Conservation (phyloP, 306 rosid species). For the Casuarina cunninghamiana region DNA sequence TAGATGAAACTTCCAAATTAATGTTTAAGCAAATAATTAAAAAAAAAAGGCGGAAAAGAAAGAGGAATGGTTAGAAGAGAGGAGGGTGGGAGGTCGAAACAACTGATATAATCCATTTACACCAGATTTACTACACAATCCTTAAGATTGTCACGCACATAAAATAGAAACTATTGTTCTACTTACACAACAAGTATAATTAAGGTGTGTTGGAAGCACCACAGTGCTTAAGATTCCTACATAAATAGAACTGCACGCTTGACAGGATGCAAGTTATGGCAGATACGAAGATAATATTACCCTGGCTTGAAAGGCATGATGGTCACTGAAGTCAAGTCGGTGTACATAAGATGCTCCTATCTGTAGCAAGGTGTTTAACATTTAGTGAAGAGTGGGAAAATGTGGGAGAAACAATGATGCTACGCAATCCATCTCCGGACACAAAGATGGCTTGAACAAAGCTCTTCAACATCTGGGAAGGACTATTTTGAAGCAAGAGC, state of each 20-base stretch:
- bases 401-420: background rate
- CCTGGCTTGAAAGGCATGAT: slow-evolving; percentile 59
- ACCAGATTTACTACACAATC: background rate
- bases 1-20: slow-evolving; percentile 11
- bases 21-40: slow-evolving; percentile 8
- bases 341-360: slow-evolving; percentile 67
- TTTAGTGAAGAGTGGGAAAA: slow-evolving; percentile 28
- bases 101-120: background rate
- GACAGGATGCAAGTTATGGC: background rate
- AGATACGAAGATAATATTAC: slow-evolving; percentile 36
- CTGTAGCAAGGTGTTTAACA: slow-evolving; percentile 51
- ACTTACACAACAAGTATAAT: background rate
- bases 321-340: slow-evolving; percentile 81
- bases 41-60: background rate
- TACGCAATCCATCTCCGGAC: background rate
- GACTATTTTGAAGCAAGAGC: slow-evolving; percentile 4
- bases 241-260: background rate
- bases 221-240: background rate
- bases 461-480: slow-evolving; percentile 14
- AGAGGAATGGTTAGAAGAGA: background rate
- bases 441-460: background rate
- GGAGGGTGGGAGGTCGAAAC: background rate
- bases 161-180: background rate
- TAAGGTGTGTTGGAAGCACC: background rate
- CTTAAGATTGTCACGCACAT: background rate